Evolutionary conservation across 2,329 filamentous ascomycete species (phyloP), one percentile per base, ranked within the genome.

Genomic region (Incumbomyces lentus): DNA sequence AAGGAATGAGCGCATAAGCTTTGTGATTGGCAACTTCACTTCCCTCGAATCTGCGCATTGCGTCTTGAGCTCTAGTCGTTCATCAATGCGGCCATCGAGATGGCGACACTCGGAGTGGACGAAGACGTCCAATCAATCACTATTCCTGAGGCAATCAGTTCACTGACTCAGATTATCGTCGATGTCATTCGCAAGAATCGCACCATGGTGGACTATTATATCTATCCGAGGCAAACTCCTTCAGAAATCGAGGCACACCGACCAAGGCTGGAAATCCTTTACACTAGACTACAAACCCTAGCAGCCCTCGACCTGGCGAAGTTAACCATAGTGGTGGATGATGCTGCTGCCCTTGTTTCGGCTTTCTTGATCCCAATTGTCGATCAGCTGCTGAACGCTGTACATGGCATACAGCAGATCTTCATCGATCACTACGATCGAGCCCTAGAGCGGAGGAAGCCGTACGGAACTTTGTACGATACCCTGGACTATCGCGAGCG

Each of bases 361-460:
- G 42, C 50, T 12, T 53, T 53, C 36, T 32, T 57, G 12, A 26
- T 38, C n/a, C 41, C 45, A 10, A 49, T 55, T 3, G 47, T 52
- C 17, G 51, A 51, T 11, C 53, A 57, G 40, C 48, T 57, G 16
- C 49, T 50, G 3, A 53, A 52, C 37, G 49, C 54, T 3, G 46
- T 51, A 2, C 49, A 46, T 26, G 55, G 54, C 4, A 49, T 57
- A 46, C 49, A 56, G 41, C 44, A 36, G 3, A 52, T 57, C 40
- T 57, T 57, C 44, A 46, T 48, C 3, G 51, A 53, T 16, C 54
- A 55, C 45, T 57, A 57, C 36, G 54, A 57, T 45, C 55, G 46
- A 7, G 46, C 49, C n/a, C 49, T 57, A 3, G 47, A 51, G 10
- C 42, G 53, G 7, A 45, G 50, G 13, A 48, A 46, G 16, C 55